Percentiles rank a stretch among this genome's conserved stretches.
phyloP scores from a whole-genome alignment of 208 protist species.

The Phytomonas sp. region DNA sequence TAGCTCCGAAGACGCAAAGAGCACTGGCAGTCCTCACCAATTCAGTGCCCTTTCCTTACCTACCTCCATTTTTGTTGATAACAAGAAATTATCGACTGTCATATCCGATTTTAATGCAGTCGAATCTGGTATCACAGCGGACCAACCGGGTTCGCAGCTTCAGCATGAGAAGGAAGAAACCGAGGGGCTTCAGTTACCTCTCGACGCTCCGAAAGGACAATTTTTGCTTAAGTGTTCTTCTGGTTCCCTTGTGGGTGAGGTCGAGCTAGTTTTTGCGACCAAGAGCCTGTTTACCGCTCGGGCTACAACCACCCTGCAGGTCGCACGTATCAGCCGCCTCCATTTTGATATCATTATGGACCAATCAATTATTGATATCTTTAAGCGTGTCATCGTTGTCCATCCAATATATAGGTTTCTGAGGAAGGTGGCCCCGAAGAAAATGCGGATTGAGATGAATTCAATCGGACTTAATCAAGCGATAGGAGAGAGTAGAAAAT shows the following conservation, averaged over 20 bases:
- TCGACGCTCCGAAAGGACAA: background rate
- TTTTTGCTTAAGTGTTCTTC: background rate
- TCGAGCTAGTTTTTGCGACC: slow-evolving; percentile 52
- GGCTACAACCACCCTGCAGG: slow-evolving; percentile 33
- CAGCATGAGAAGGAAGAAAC: background rate
- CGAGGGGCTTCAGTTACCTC: background rate
- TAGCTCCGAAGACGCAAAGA: background rate
- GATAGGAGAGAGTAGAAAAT: background rate
- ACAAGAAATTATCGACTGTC: background rate
- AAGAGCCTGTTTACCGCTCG: slow-evolving; percentile 35
- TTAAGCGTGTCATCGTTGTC: slow-evolving; percentile 41
- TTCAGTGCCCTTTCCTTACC: background rate
- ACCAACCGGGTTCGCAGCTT: background rate
- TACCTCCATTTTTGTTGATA: background rate
- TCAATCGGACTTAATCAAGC: background rate
- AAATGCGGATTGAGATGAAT: slow-evolving; percentile 1
- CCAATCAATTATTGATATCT: slow-evolving; percentile 22
- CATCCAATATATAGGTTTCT: slow-evolving; percentile 46
- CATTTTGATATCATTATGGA: slow-evolving; percentile 57
- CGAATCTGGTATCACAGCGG: background rate
- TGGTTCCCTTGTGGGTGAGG: slow-evolving; percentile 44
- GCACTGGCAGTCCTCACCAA: background rate
- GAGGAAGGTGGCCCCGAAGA: slow-evolving; percentile 11
- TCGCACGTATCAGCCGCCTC: slow-evolving; percentile 47
- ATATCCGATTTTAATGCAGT: background rate